Conservation (phyloP, 2,329 filamentous ascomycete genomes). For the Colletotrichum sansevieriae region DNA sequence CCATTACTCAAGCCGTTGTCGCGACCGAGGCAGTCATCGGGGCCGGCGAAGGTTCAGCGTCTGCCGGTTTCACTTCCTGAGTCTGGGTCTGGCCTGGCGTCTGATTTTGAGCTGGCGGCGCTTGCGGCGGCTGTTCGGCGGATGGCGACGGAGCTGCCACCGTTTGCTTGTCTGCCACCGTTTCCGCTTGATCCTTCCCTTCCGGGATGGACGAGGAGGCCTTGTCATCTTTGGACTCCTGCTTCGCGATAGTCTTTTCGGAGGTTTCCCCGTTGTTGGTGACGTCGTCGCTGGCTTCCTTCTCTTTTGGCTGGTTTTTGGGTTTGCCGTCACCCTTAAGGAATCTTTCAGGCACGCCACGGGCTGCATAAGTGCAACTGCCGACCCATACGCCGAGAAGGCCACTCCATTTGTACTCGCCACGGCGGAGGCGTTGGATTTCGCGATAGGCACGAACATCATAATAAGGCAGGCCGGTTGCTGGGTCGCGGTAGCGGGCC, state of each 20-base stretch:
- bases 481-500: conserved; percentile 87
- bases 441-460: conserved; percentile 85
- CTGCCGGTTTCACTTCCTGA: conserved; percentile 25
- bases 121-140: conserved; percentile 6
- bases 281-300: not conserved
- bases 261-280: conserved; percentile 41
- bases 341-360: conserved; percentile 86
- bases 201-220: conserved; percentile 21
- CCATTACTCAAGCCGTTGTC: conserved; percentile 28
- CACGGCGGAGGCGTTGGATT: conserved; percentile 79
- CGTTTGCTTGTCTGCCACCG: conserved; percentile 14
- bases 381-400: conserved; percentile 89
- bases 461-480: conserved; percentile 84
- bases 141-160: conserved; percentile 28
- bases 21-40: conserved; percentile 23
- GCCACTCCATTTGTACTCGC: conserved; percentile 85
- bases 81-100: conserved; percentile 6
- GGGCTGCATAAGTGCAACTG: conserved; percentile 71
- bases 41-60: conserved; percentile 7
- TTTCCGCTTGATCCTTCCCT: conserved; percentile 8
- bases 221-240: conserved; percentile 37
- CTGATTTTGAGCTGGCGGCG: conserved; percentile 2
- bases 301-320: conserved; percentile 41
- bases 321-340: conserved; percentile 51
- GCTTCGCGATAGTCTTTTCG: conserved; percentile 24